Conservation (phyloP, 2,329 filamentous ascomycete genomes). For the Fusarium duplospermum region DNA sequence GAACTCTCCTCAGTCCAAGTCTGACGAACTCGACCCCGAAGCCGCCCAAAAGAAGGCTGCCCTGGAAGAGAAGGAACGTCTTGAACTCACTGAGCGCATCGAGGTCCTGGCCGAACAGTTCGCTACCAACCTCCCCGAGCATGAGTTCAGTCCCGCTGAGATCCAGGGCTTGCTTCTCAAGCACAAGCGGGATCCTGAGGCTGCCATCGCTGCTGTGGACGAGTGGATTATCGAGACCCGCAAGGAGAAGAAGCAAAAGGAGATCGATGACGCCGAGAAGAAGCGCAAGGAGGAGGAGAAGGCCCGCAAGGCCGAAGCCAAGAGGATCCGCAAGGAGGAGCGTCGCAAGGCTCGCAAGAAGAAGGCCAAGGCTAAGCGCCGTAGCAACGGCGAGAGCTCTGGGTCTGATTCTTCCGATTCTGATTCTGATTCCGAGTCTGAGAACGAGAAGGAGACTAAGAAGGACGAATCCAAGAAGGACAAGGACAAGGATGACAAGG, state of each 20-base stretch:
- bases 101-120: slow-evolving; percentile 61
- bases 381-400: slow-evolving; percentile 34
- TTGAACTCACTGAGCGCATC: slow-evolving; percentile 55
- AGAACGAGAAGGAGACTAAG: slow-evolving; percentile 34
- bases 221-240: slow-evolving; percentile 63
- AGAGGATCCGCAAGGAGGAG: slow-evolving; percentile 45
- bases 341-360: slow-evolving; percentile 41
- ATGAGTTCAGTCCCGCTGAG: slow-evolving; percentile 70
- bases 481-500: slow-evolving; percentile 19
- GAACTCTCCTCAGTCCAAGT: slow-evolving; percentile 13
- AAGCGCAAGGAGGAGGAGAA: slow-evolving; percentile 51
- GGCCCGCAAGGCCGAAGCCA: slow-evolving; percentile 45
- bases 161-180: slow-evolving; percentile 69
- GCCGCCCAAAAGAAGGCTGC: slow-evolving; percentile 46
- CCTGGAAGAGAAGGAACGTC: slow-evolving; percentile 47
- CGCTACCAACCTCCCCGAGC: slow-evolving; percentile 61
- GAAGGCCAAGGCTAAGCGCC: slow-evolving; percentile 40
- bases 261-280: slow-evolving; percentile 56
- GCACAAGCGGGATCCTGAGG: slow-evolving; percentile 64
- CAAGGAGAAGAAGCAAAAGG: slow-evolving; percentile 61
- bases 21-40: slow-evolving; percentile 28
- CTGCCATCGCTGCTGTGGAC: slow-evolving; percentile 59
- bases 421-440: slow-evolving; percentile 39
- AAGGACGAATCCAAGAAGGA: slow-evolving; percentile 38
- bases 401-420: slow-evolving; percentile 38